Percentiles rank a stretch among this genome's conserved stretches.
These are phyloP conservation scores for Geranium rotundifolium DNA, from an alignment of 345 rosid genomes.

Conservation along the genomic window DNA sequence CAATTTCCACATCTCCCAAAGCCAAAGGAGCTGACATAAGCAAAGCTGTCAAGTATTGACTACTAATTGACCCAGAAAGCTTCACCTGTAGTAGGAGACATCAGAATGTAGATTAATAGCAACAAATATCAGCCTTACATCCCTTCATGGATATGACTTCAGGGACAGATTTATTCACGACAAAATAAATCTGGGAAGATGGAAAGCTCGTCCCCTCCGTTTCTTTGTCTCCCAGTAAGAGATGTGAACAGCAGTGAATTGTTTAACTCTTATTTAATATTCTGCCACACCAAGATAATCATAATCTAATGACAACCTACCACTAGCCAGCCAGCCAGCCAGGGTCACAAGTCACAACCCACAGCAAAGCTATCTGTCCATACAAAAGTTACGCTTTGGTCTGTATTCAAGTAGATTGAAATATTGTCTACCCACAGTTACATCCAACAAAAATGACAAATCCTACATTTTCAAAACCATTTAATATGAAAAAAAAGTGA, in stretches of 20 bases:
- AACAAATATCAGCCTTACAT: too few species aligned
- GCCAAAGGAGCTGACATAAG: constrained; percentile 97
- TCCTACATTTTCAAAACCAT: background rate
- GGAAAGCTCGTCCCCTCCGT: too few species aligned
- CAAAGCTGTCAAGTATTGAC: constrained; percentile 93
- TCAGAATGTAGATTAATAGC: background rate
- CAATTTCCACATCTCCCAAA: constrained; percentile 82
- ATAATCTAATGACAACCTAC: background rate
- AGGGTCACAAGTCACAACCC: background rate
- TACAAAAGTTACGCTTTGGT: background rate
- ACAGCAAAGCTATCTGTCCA: background rate
- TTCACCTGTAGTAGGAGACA: constrained; percentile 46
- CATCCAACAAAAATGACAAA: background rate
- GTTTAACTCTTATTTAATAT: too few species aligned
- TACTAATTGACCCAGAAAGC: constrained; percentile 88
- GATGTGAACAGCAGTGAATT: too few species aligned
- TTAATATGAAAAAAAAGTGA: background rate
- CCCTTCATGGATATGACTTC: too few species aligned
- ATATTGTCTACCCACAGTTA: background rate
- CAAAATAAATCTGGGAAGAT: too few species aligned
- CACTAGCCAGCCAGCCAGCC: background rate
- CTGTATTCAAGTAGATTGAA: background rate
- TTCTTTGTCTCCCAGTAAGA: too few species aligned
- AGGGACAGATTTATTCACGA: background rate
- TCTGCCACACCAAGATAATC: too few species aligned